These are phyloP conservation scores for Gossypium schwendimanii DNA, from an alignment of 441 rosid genomes.

Conservation along the genomic window DNA sequence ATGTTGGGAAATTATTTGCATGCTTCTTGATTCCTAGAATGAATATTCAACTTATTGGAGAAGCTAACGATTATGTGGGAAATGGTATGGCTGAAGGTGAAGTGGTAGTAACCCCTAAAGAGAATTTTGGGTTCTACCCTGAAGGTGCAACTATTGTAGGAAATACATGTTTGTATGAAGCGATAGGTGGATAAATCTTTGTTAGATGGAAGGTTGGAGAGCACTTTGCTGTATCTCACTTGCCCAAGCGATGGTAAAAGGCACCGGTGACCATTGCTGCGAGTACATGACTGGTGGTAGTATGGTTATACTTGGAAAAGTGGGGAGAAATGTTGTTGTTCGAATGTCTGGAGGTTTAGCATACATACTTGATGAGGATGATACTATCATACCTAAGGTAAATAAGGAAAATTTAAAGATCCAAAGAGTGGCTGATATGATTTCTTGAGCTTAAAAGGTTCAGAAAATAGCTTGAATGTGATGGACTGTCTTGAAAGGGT, in stretches of 20 bases:
- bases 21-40: conserved; percentile 96
- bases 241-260: conserved; percentile 94
- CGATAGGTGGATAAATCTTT: conserved; percentile 89
- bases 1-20: conserved; percentile 97
- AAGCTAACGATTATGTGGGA: conserved; percentile 93
- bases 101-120: conserved; percentile 72
- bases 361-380: conserved; percentile 83
- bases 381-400: conserved; percentile 83
- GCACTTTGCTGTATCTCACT: conserved; percentile 96
- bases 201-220: conserved; percentile 95
- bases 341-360: conserved; percentile 99
- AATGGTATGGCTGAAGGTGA: conserved; percentile 99
- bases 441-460: no score
- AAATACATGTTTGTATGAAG: conserved; percentile 92
- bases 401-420: conserved; percentile 90
- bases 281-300: conserved; percentile 99
- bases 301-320: conserved; percentile 90
- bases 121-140: conserved; percentile 61
- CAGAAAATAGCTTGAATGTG: no score
- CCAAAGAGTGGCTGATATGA: conserved; percentile 52
- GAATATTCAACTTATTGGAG: conserved; percentile 84
- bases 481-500: no score
- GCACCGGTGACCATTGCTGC: conserved; percentile 90
- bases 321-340: conserved; percentile 95
- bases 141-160: conserved; percentile 93